Evolutionary conservation across 495 filamentous ascomycete genomes (phyloP).

Genomic region (Arthonia radiata): DNA sequence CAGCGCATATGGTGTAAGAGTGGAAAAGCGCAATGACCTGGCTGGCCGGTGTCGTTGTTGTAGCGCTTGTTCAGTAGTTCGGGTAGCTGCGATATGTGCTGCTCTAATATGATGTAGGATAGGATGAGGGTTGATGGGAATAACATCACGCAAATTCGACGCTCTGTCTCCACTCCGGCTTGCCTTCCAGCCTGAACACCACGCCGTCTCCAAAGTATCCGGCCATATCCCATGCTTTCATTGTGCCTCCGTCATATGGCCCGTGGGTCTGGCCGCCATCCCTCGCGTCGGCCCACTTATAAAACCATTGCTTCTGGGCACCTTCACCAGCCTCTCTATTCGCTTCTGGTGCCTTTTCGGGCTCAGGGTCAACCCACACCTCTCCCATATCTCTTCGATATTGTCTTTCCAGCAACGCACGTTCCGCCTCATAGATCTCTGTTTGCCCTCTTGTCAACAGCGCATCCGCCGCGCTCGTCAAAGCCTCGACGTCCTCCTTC

Average conservation of each 20-base stretch:
- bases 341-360: constrained; percentile 4
- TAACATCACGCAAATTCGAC: constrained; percentile 22
- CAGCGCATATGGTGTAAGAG: too few relatives aligned
- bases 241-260: constrained; percentile 59
- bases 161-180: constrained; percentile 32
- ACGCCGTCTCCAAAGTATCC: constrained; percentile 90
- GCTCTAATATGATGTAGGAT: too few relatives aligned
- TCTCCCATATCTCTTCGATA: constrained; percentile 77
- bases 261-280: constrained; percentile 62
- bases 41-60: too few relatives aligned
- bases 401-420: constrained; percentile 63
- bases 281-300: constrained; percentile 69
- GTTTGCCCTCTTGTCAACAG: constrained; percentile 56
- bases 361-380: constrained; percentile 48
- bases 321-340: constrained; percentile 4
- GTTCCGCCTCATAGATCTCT: constrained; percentile 71
- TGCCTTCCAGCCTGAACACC: constrained; percentile 48
- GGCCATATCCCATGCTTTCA: constrained; percentile 69
- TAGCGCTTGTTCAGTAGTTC: too few relatives aligned
- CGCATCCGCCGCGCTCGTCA: constrained; percentile 74
- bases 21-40: too few relatives aligned
- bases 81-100: too few relatives aligned
- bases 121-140: too few relatives aligned
- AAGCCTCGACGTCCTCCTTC: constrained; percentile 45
- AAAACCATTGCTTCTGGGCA: constrained; percentile 51